Base-by-base conservation (phyloP, 2,329 filamentous ascomycete genomes). In the Alternaria hordeiaustralica region DNA sequence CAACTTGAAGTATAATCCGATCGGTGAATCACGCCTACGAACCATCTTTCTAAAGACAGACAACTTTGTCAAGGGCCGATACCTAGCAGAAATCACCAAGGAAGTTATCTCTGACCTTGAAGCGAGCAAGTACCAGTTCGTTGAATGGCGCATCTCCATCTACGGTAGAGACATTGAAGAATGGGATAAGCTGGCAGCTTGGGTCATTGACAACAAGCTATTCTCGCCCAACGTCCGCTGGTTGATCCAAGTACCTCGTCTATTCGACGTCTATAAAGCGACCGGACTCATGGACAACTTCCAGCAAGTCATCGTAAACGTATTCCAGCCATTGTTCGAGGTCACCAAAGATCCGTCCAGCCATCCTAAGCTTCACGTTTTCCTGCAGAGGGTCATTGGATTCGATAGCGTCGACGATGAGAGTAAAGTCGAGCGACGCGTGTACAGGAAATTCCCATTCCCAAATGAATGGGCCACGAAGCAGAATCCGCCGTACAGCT, bases 21-120 rank as follows among this genome's bases (percentile, higher is more conserved):
- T 99, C 65, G 96, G 96, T 54, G 96, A 99, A 81, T 98, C 96
- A 46, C 90, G 96, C 59, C 84, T 99, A 60, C 89, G 96, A 74
- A 97, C 96, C n/a, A 99, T 99, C 71, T 99, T 99, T 79, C 84
- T 99, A 58, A 99, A 99, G 84, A 99, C 96, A 10, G 96, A 99
- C 81, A 99, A 99, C 78, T 95, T 94, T 79, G 97, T 99, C 77
- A 90, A 97, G 70, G 96, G 96, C 36, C 91, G 95, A 54, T 99
- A 99, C 78, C 84, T 99, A 46, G 96, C 96, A 1, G 96, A 99
- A 79, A 97, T 99, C 66, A 98, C 95, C 3, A 97, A 97, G 75
- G 96, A 99, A 81, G 96, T 99, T 66, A 97, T 99, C 58, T 90
- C 94, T 4, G 96, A 99, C 85, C 84, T 99, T 30, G 96, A 99